Evolutionary conservation across 73 alveolate genomes (phyloP).

Genomic region (Paramecium sexaurelia): DNA sequence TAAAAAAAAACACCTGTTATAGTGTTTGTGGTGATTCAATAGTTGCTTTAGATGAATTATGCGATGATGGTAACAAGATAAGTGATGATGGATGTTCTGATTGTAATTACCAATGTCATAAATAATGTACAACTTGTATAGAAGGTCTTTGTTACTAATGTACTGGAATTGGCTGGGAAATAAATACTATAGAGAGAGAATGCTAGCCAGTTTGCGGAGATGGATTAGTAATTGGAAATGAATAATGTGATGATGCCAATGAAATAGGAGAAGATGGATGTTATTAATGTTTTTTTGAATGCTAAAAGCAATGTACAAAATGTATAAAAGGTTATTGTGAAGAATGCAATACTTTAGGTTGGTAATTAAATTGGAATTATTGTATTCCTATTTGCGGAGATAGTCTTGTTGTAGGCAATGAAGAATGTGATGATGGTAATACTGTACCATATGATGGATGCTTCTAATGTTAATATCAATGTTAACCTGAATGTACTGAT

Average conservation of each 20-base stretch:
- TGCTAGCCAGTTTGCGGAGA: slow-evolving; percentile 27
- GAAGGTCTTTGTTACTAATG: neutral
- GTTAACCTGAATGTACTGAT: slow-evolving; percentile 40
- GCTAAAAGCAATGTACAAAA: slow-evolving; percentile 27
- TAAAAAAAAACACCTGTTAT: neutral
- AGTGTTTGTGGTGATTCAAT: neutral
- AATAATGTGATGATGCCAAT: slow-evolving; percentile 15
- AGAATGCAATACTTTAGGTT: neutral
- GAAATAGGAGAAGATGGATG: neutral
- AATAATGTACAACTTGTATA: neutral
- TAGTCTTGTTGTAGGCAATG: neutral
- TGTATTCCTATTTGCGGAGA: slow-evolving; percentile 60
- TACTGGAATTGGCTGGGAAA: slow-evolving; percentile 45
- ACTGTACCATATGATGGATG: slow-evolving; percentile 49
- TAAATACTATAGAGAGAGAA: neutral
- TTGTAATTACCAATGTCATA: neutral
- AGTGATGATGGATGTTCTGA: neutral
- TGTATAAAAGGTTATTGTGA: neutral
- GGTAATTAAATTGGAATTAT: slow-evolving; percentile 46
- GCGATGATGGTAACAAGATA: neutral
- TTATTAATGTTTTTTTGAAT: neutral
- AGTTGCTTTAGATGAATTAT: neutral
- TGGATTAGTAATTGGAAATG: neutral
- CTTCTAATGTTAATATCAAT: slow-evolving; percentile 62
- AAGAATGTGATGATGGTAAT: slow-evolving; percentile 64